Evolutionary conservation across 176 grass and related monocot species (phyloP), one percentile per base, ranked within the genome.

Genomic region (Chloris gayana): DNA sequence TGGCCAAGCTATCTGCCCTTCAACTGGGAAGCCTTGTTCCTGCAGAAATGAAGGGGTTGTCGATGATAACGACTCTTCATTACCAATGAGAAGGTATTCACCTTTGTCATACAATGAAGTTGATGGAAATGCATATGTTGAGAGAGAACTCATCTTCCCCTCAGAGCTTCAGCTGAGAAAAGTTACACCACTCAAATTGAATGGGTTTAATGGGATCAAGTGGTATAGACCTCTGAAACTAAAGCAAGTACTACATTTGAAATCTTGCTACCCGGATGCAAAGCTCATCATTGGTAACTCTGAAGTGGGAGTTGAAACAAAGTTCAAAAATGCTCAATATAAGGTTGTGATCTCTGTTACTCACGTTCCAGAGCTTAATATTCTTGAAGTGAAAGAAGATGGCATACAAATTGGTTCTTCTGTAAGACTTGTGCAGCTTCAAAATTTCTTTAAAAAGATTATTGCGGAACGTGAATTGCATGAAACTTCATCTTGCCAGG

Each of bases 71-170:
- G 77, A 64, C 19, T 78, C 85, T 42, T 76, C 74, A 14, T 70
- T 85, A 75, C 80, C 77, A 74, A 69, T 25, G n/a, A 85, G 87
- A 83, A 88, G 42, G 29, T 85, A 93, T 78, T 80, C 49, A 80
- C 86, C 89, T 82, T 67, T 82, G 89, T 94, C 86, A 57, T 92
- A 85, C 64, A 91, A 88, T 77, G 84, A 88, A 91, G 87, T 91
- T 61, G 92, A 98, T 83, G 95, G 95, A 76, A 93, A 79, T 85
- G 85, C 80, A 46, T 98, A 91, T 30, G 50, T 21, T 78, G 90
- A 93, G 13, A 98, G 86, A 68, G 95, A 98, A 77, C 88, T 98
- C 57, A 98, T 98, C 82, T 98, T 98, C 44, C 95, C 95, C 44
- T 88, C 95, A 78, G 92, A 98, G 79, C 89, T 98, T 82, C 73